phyloP scores from a whole-genome alignment of 768 basidiomycete species.

The Auricularia auricula-judae region DNA sequence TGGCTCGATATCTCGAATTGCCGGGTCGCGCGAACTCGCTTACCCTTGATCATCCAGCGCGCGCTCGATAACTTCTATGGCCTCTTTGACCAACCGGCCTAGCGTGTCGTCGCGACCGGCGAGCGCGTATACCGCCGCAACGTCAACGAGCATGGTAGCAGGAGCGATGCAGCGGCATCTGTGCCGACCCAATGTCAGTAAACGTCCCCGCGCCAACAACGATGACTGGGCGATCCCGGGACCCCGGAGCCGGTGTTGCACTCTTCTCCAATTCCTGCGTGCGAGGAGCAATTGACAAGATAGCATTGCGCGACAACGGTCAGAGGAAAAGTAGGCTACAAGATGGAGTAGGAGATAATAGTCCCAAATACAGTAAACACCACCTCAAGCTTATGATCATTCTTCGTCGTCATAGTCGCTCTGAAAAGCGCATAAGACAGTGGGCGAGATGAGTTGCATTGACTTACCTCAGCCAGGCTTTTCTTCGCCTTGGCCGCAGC shows the following conservation, averaged over 20 bases:
- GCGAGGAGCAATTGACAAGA: neutral
- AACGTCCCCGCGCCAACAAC: too few relatives aligned
- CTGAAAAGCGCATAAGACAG: neutral
- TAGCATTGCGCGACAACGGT: neutral
- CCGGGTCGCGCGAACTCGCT: constrained; percentile 23
- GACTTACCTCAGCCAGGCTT: constrained; percentile 35
- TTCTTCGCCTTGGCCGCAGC: constrained; percentile 61
- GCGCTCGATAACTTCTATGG: constrained; percentile 69
- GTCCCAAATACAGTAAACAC: neutral
- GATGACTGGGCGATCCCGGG: neutral
- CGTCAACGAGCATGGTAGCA: constrained; percentile 1
- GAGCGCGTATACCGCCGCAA: constrained; percentile 46
- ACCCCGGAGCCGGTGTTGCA: neutral
- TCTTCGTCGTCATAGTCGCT: neutral
- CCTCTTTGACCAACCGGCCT: constrained; percentile 57
- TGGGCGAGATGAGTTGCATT: neutral
- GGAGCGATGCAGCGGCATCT: neutral
- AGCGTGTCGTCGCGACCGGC: constrained; percentile 40
- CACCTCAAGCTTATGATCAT: neutral
- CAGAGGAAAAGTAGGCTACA: neutral
- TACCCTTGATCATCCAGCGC: constrained; percentile 75
- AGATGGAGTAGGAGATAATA: neutral
- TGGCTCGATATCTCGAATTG: neutral
- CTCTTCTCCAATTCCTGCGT: too few relatives aligned
- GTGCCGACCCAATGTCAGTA: too few relatives aligned